Percentiles rank a stretch among this genome's conserved stretches.
These are phyloP conservation scores for Malus hybrid DNA, from an alignment of 331 rosid species.

Conservation along the genomic window DNA sequence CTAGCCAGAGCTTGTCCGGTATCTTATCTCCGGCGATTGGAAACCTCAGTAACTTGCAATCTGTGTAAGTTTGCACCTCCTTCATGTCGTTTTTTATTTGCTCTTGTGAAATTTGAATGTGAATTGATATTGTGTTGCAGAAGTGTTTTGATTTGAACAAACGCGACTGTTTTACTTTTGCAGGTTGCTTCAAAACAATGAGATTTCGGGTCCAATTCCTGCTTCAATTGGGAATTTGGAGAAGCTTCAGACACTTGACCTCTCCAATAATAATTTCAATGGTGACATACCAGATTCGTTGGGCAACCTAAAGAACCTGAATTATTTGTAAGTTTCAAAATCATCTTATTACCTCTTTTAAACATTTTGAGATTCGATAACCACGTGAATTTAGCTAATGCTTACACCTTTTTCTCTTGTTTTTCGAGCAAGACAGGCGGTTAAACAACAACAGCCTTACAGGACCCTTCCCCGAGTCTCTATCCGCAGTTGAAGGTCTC, in stretches of 20 bases:
- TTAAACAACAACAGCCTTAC: conserved; percentile 90
- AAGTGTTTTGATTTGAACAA: not conserved
- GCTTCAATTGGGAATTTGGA: conserved; percentile 63
- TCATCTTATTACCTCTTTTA: not conserved
- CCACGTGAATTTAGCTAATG: conserved; percentile 11
- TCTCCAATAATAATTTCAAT: conserved; percentile 63
- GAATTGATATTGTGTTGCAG: not conserved
- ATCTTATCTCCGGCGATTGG: conserved; percentile 73
- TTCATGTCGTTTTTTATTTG: not conserved
- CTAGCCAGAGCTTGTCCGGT: conserved; percentile 96
- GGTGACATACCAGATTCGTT: conserved; percentile 82
- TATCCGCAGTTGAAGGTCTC: conserved; percentile 54
- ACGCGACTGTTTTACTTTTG: conserved; percentile 4
- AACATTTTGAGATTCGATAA: conserved; percentile 10
- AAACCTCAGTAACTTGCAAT: conserved; percentile 77
- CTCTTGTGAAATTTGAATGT: not conserved
- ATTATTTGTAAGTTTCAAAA: conserved; percentile 71
- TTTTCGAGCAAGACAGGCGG: conserved; percentile 57
- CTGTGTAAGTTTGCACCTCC: conserved; percentile 57
- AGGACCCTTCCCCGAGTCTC: conserved; percentile 80
- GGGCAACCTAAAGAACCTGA: conserved; percentile 75
- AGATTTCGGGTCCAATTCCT: conserved; percentile 78
- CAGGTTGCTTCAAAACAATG: conserved; percentile 95
- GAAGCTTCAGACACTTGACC: conserved; percentile 91
- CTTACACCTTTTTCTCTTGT: conserved; percentile 18